Evolutionary conservation across 805 yeast genomes (phyloP).

Genomic region (Candida ficus): DNA sequence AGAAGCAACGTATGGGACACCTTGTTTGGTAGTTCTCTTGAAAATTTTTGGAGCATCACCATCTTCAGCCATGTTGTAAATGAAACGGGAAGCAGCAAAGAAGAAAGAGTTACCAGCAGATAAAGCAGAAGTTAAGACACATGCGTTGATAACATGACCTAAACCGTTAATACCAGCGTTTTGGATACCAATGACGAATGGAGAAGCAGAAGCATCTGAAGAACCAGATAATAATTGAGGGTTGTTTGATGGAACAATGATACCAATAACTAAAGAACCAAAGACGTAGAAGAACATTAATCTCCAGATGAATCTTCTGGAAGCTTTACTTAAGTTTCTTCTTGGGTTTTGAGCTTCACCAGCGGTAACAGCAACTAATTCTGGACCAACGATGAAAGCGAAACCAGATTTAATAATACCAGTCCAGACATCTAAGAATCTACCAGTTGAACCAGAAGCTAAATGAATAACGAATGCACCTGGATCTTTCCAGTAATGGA

Average conservation of each 20-base stretch:
- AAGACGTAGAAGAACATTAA: conserved; percentile 54
- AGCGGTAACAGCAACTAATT: conserved; percentile 53
- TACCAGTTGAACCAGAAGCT: conserved; percentile 51
- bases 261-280: conserved; percentile 65
- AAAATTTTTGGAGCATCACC: conserved; percentile 75
- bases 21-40: conserved; percentile 56
- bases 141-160: conserved; percentile 74
- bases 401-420: conserved; percentile 61
- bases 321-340: conserved; percentile 56
- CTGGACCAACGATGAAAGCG: conserved; percentile 62
- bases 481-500: conserved; percentile 60
- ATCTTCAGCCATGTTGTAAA: conserved; percentile 65
- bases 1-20: conserved; percentile 62
- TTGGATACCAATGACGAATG: conserved; percentile 78
- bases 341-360: conserved; percentile 60
- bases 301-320: conserved; percentile 50
- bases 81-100: conserved; percentile 70
- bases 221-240: conserved; percentile 42
- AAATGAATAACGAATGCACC: conserved; percentile 50
- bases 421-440: conserved; percentile 61
- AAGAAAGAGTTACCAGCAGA: conserved; percentile 81
- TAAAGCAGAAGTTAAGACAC: conserved; percentile 71
- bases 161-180: conserved; percentile 60
- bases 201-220: conserved; percentile 66
- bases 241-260: conserved; percentile 59